Evolutionary conservation across 75 land plant species (phyloP), one percentile per base, ranked within the genome.

Genomic region (Ceratopteris richardii): DNA sequence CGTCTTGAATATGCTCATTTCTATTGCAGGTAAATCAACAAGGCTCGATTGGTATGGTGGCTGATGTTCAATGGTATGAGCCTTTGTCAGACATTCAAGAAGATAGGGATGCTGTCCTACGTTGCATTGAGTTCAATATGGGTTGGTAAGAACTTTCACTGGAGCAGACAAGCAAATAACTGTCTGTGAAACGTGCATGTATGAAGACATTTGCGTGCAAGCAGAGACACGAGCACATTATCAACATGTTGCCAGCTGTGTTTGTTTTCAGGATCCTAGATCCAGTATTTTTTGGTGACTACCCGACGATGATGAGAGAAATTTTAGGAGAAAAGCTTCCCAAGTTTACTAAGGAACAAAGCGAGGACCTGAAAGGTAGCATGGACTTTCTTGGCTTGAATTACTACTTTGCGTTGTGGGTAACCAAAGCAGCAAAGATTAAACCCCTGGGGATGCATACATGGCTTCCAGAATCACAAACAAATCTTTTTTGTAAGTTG

Each of bases 301-400:
- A 88, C 57, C 94, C 94, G 22, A 61, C 68, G 57, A 36, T 31
- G n/a, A 88, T 88, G 94, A 74, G 72, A 14, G 71, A 88, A 61
- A 68, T 30, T 26, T 41, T 85, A 14, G 88, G 89, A 43, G 77
- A 72, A 25, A 53, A 56, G 9, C 94, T 88, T 58, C 94, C 94
- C 16, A 70, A 68, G n/a, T 88, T 88, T 48, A 48, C 83, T 14
- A 44, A 65, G 12, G 68, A 73, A 44, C 81, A 88, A 1, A 77
- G 66, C n/a, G 71, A 66, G 10, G 42, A 71, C 27, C 29, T 88
- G 10, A 54, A 28, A 57, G 65, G 70, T 51, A 52, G 81, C 13
- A 14, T 76, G 22, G 89, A 88, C 51, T 88, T 88, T 75, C 52
- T 88, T 46, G 94, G 94, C 29, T 57, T 88, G 23, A 88, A 88